These are phyloP conservation scores for Bryoglossum gracile DNA, from an alignment of 495 filamentous ascomycete genomes.

Conservation along the genomic window DNA sequence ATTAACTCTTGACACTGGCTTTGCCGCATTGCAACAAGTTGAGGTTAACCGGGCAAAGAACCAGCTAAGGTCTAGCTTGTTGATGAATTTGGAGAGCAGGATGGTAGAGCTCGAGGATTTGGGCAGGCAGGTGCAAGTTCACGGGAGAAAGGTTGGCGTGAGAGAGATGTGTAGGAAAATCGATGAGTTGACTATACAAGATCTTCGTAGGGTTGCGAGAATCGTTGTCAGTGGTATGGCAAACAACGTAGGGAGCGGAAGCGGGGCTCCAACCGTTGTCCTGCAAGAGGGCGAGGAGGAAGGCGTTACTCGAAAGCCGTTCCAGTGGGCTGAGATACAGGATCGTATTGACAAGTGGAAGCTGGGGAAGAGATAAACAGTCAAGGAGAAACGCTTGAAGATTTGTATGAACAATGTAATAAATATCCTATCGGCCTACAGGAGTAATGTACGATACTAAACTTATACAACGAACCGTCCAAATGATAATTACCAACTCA, in stretches of 20 bases:
- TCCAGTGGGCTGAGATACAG: constrained; percentile 87
- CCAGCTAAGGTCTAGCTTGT: constrained; percentile 77
- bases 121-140: constrained; percentile 90
- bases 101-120: constrained; percentile 99
- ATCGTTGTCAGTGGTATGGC: constrained; percentile 72
- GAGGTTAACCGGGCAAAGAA: constrained; percentile 98
- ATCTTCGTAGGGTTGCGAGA: constrained; percentile 79
- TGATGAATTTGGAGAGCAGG: constrained; percentile 96
- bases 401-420: too few species aligned
- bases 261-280: constrained; percentile 89
- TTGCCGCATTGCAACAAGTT: constrained; percentile 55
- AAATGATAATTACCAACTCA: too few species aligned
- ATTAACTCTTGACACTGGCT: constrained; percentile 65
- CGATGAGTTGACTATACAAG: constrained; percentile 68
- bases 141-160: constrained; percentile 83
- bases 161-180: constrained; percentile 90
- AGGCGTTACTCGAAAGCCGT: constrained; percentile 43
- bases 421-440: background rate
- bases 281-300: constrained; percentile 69
- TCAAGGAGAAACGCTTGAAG: too few species aligned
- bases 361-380: constrained; percentile 62
- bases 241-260: constrained; percentile 68
- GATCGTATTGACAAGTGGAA: constrained; percentile 77
- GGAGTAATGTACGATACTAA: too few species aligned
- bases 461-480: too few species aligned